phyloP scores from a whole-genome alignment of 257 asterid genomes.

The Ilex aquifolium region DNA sequence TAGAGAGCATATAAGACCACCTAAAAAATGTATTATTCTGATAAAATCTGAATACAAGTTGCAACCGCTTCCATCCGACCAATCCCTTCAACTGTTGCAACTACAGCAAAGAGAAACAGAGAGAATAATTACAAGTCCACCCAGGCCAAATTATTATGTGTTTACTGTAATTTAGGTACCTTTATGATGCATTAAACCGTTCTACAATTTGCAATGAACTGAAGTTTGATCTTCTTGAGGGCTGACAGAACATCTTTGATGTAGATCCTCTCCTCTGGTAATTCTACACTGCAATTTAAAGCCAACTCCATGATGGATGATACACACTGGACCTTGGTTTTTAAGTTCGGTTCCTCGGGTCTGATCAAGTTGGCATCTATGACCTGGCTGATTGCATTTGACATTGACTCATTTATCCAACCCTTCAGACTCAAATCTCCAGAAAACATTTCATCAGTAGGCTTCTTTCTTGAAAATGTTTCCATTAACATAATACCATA shows the following conservation, averaged over 20 bases:
- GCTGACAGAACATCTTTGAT: conserved; percentile 13
- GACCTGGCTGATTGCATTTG: neutral
- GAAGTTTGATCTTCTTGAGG: conserved; percentile 22
- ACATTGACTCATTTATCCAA: conserved; percentile 12
- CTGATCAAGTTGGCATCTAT: conserved; percentile 14
- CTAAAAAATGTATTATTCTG: too few relatives aligned
- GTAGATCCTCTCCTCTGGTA: conserved; percentile 19
- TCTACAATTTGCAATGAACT: neutral
- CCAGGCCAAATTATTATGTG: too few relatives aligned
- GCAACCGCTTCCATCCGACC: too few relatives aligned
- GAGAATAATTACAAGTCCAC: too few relatives aligned
- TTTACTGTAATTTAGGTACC: too few relatives aligned
- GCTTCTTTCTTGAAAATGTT: neutral
- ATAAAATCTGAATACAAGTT: too few relatives aligned
- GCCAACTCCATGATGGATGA: conserved; percentile 6
- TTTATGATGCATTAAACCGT: too few relatives aligned
- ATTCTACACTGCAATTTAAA: conserved; percentile 19
- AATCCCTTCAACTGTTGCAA: too few relatives aligned
- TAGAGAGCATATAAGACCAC: too few relatives aligned
- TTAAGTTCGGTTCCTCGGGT: conserved; percentile 2
- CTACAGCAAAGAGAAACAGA: too few relatives aligned
- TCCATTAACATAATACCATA: neutral
- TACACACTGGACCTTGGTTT: conserved; percentile 6
- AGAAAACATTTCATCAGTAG: neutral
- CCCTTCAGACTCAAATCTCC: conserved; percentile 6